phyloP scores from a whole-genome alignment of 2,329 filamentous ascomycete species.

The Rutstroemia sp. region DNA sequence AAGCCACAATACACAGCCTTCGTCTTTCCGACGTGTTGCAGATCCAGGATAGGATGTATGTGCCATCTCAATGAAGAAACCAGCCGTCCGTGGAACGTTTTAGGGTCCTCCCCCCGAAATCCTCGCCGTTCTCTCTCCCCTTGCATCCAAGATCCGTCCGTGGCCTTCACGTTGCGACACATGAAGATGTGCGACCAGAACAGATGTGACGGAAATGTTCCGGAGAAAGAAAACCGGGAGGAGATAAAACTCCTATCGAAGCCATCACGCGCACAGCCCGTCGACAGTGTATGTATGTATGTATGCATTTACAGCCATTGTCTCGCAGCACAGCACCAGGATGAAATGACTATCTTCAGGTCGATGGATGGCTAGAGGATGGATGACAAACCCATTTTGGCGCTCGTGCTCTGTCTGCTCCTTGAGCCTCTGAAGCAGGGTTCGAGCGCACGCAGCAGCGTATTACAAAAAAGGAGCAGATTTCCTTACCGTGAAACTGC shows the following conservation, averaged over 20 bases:
- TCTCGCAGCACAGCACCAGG: background rate
- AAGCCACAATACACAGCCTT: no score
- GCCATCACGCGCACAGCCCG: background rate
- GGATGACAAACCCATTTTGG: no score
- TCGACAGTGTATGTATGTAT: background rate
- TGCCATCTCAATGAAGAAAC: no score
- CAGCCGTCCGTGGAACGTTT: background rate
- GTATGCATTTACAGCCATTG: background rate
- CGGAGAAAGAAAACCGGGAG: background rate
- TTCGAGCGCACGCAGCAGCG: background rate
- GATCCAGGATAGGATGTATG: no score
- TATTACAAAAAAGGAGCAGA: background rate
- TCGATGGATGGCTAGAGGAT: no score
- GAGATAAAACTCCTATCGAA: background rate
- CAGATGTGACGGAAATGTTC: background rate
- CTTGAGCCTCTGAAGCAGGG: background rate
- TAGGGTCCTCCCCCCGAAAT: background rate
- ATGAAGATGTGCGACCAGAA: background rate
- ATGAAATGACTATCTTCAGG: background rate
- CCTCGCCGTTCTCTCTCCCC: no score
- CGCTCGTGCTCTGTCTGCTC: no score
- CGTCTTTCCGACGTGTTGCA: no score
- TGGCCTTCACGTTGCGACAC: background rate
- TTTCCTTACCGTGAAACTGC: slow-evolving; percentile 2
- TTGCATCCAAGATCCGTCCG: no score